These are phyloP conservation scores for Fragosphaeria purpurea DNA, from an alignment of 2,329 filamentous ascomycete species.

Conservation along the genomic window DNA sequence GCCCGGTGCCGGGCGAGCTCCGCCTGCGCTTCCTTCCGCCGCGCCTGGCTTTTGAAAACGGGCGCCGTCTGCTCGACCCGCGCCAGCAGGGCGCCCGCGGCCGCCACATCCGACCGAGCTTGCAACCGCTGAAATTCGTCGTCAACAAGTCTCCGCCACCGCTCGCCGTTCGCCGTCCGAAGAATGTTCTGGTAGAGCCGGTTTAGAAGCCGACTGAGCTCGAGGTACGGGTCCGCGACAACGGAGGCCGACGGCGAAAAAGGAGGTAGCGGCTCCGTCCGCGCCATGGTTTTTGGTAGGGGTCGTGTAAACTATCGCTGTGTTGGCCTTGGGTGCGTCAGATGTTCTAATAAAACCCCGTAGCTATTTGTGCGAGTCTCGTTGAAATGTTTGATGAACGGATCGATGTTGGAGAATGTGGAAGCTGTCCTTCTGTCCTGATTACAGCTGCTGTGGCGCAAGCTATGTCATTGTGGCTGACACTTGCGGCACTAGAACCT, in stretches of 20 bases:
- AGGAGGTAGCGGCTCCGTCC: constrained; percentile 1
- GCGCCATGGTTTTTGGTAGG: constrained; percentile 2
- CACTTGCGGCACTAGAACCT: too few relatives aligned
- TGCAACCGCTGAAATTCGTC: constrained; percentile 59
- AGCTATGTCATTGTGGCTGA: too few relatives aligned
- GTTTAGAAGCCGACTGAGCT: constrained; percentile 54
- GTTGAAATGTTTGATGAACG: too few relatives aligned
- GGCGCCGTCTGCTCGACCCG: constrained; percentile 61
- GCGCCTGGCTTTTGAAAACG: constrained; percentile 44
- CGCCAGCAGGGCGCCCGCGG: constrained; percentile 58
- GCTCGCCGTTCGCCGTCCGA: constrained; percentile 44
- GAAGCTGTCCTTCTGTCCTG: too few relatives aligned
- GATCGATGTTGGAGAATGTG: too few relatives aligned
- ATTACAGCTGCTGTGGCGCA: too few relatives aligned
- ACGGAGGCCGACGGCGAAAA: not conserved
- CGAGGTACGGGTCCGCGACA: constrained; percentile 27
- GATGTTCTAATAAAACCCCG: too few relatives aligned
- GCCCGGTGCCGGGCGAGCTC: constrained; percentile 58
- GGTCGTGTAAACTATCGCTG: too few relatives aligned
- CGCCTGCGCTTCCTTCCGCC: constrained; percentile 50
- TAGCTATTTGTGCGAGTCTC: too few relatives aligned
- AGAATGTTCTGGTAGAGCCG: constrained; percentile 58
- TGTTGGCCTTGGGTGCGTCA: too few relatives aligned
- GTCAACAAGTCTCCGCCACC: constrained; percentile 44
- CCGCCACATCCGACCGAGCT: constrained; percentile 56